Evolutionary conservation across 345 rosid genomes (phyloP).

Genomic region (Clausena lansium): DNA sequence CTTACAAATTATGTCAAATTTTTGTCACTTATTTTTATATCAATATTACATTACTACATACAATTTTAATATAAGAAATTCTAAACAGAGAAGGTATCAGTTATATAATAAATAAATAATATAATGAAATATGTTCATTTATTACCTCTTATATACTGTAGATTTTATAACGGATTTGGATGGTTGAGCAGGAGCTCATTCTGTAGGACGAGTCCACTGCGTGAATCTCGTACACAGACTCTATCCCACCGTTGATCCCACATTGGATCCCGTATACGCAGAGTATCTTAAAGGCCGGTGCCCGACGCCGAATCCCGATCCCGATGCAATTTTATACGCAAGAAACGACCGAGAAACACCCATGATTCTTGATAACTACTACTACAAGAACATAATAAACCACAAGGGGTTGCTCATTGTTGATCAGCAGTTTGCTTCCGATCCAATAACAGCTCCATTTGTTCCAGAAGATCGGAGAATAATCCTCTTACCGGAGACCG

Average conservation of each 20-base stretch:
- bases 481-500: too few species aligned
- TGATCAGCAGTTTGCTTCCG: constrained; percentile 63
- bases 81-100: too few species aligned
- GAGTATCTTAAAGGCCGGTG: constrained; percentile 63
- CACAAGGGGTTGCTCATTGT: constrained; percentile 64
- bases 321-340: constrained; percentile 51
- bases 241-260: constrained; percentile 71
- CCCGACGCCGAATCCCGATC: constrained; percentile 55
- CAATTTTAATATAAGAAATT: too few species aligned
- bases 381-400: constrained; percentile 57
- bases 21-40: too few species aligned
- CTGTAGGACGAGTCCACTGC: constrained; percentile 84
- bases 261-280: constrained; percentile 59
- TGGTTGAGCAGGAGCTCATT: constrained; percentile 60
- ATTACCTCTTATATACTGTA: too few species aligned
- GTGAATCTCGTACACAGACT: constrained; percentile 66
- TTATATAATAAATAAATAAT: too few species aligned
- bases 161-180: not conserved
- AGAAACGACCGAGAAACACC: constrained; percentile 81
- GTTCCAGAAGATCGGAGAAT: constrained; percentile 59
- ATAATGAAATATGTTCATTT: too few species aligned
- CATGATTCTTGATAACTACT: constrained; percentile 76
- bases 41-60: too few species aligned
- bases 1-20: too few species aligned
- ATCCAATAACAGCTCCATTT: constrained; percentile 56